Base-by-base conservation (phyloP, 139 green algal species). In the Chlamydomonas applanata region DNA sequence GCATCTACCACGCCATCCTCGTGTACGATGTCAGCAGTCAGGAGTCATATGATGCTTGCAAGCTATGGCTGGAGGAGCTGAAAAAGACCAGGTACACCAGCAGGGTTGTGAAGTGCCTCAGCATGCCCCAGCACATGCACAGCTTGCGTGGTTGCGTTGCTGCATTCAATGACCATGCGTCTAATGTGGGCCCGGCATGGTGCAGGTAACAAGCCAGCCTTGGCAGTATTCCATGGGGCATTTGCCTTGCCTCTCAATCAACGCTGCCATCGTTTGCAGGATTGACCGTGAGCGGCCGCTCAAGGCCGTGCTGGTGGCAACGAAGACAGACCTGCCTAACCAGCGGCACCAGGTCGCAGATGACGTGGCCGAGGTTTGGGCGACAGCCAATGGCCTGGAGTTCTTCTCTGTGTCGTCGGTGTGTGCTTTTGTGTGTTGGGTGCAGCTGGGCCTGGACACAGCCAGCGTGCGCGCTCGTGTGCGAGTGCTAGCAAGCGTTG, bases 1-100 rank as follows among this genome's bases (percentile, higher is more conserved):
- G 82, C 49, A 70, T 87, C 5, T 87, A 87, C 74, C 79, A 83
- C 25, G 82, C 82, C 40, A 75, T 83, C 1, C 65, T 87, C 0
- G 82, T 87, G 24, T 87, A 79, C 62, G 77, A 83, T 22, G 65
- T 87, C 11, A 82, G 69, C 57, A 77, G 54, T 49, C 61, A 60
- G 32, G 77, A 87, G 30, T 79, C 77, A 20, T 87, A 82, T 74
- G 73, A 83, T 19, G 56, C 64, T 0, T 83, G 77, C 66, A 83
- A 82, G 40, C 34, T 72, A 0, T 87, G 82, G 82, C 59, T 72
- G 17, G 82, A 87, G 32, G 77, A 83, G 29, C 59, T 87, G 1
- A 87, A 87, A 24, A 74, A 73, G 0, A 61, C 73, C n/a, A 71
- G 78, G 78, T 84, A 27, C 27, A 53, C 22, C 11, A 49, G 40